Percentiles rank a stretch among this genome's conserved stretches.
Evolutionary conservation across 2,329 filamentous ascomycete genomes (phyloP).

Genomic region (Knufia petricola): DNA sequence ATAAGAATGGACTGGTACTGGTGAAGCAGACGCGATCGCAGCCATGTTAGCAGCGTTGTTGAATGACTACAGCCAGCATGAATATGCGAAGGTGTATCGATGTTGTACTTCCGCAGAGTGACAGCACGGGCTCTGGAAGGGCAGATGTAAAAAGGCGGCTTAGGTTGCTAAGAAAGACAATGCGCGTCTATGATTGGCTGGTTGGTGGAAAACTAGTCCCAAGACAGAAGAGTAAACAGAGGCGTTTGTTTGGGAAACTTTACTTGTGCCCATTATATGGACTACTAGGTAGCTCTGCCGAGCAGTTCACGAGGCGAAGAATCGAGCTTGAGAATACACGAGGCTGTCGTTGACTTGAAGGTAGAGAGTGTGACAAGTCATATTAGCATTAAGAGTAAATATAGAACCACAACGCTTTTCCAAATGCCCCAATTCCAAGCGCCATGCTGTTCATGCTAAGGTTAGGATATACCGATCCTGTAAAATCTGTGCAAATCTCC

Average conservation of each 20-base stretch:
- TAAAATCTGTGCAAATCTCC: neutral
- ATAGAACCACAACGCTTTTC: slow-evolving; percentile 1
- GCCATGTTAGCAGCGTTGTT: slow-evolving; percentile 4
- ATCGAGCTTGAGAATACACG: neutral
- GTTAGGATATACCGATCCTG: neutral
- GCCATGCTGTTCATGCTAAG: slow-evolving; percentile 9
- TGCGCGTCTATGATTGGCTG: neutral
- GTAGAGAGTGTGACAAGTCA: neutral
- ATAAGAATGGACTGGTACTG: slow-evolving; percentile 10
- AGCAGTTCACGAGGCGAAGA: too few species aligned
- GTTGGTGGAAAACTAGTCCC: too few species aligned
- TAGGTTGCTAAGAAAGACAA: neutral
- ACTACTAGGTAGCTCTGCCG: too few species aligned
- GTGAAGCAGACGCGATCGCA: slow-evolving; percentile 11
- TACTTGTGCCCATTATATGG: too few species aligned
- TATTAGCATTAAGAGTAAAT: slow-evolving; percentile 2
- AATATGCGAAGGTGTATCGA: slow-evolving; percentile 1
- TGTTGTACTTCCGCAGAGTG: neutral
- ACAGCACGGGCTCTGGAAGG: neutral
- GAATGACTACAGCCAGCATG: neutral
- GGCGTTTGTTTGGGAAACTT: too few species aligned
- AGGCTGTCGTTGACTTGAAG: too few species aligned
- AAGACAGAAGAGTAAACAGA: too few species aligned
- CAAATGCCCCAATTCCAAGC: neutral
- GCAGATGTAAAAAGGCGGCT: neutral